These are phyloP conservation scores for Phytophthora macrochlamydospora DNA, from an alignment of 352 stramenopile species.

Conservation along the genomic window DNA sequence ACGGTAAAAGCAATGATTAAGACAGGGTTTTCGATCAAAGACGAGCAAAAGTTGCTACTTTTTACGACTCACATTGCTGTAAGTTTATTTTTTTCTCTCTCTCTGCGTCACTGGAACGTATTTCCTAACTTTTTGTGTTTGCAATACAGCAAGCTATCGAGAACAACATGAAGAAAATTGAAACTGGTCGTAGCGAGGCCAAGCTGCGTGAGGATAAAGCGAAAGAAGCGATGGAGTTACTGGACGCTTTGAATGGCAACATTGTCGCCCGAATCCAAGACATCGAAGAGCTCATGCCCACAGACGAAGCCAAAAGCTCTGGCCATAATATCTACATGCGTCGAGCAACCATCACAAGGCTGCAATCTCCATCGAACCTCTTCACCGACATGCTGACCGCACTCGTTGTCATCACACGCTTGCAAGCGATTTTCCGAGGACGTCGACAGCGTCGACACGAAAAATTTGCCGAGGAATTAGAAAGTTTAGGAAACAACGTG, in stretches of 20 bases:
- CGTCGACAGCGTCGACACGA: constrained; percentile 31
- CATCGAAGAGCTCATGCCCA: constrained; percentile 13
- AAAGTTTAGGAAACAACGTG: constrained; percentile 37
- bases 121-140: background rate
- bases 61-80: constrained; percentile 65
- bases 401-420: constrained; percentile 29
- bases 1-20: constrained; percentile 28
- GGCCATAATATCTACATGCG: constrained; percentile 9
- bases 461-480: constrained; percentile 33
- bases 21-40: constrained; percentile 57
- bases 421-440: constrained; percentile 45
- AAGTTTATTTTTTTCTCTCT: background rate
- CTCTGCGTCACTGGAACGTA: background rate
- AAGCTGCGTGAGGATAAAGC: constrained; percentile 54
- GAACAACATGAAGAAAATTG: constrained; percentile 49
- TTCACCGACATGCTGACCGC: constrained; percentile 27
- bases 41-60: constrained; percentile 71
- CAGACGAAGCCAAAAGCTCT: background rate
- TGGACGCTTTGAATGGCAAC: constrained; percentile 62
- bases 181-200: constrained; percentile 34
- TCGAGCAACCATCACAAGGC: constrained; percentile 8
- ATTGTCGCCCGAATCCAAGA: constrained; percentile 14
- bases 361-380: constrained; percentile 2
- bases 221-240: constrained; percentile 54
- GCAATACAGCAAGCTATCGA: constrained; percentile 49